Conservation (phyloP, 2,329 filamentous ascomycete species). For the Alternaria sp. region DNA sequence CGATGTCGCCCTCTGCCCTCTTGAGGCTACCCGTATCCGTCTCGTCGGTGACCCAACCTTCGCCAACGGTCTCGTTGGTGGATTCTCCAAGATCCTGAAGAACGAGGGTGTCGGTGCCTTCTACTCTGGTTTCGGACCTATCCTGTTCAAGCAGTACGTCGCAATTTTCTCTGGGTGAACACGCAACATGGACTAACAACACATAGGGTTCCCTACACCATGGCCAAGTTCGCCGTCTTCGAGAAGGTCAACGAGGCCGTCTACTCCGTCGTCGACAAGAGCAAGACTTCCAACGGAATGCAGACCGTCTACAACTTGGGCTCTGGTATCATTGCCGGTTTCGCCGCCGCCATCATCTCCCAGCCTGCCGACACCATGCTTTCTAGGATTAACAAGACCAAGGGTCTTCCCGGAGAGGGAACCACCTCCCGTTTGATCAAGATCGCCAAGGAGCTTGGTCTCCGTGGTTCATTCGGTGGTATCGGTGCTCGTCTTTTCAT, state of each 20-base stretch:
- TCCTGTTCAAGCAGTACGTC: conserved; percentile 56
- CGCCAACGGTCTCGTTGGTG: conserved; percentile 79
- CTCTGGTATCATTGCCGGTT: conserved; percentile 85
- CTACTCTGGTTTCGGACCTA: conserved; percentile 84
- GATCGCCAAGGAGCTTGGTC: conserved; percentile 85
- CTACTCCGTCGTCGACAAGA: conserved; percentile 76
- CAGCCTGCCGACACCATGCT: conserved; percentile 95
- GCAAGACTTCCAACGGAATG: conserved; percentile 69
- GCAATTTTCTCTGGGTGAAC: neutral
- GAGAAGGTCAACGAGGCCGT: conserved; percentile 84
- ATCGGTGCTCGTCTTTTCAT: conserved; percentile 82
- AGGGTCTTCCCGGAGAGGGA: conserved; percentile 85
- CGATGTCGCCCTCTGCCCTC: conserved; percentile 86
- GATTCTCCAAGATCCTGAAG: conserved; percentile 84
- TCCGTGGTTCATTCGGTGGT: conserved; percentile 81
- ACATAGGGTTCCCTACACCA: conserved; percentile 84
- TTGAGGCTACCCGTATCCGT: conserved; percentile 93
- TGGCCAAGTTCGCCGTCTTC: conserved; percentile 94
- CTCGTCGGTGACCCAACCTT: conserved; percentile 89
- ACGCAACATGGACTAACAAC: conserved; percentile 27
- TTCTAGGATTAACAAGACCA: conserved; percentile 95
- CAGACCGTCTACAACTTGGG: conserved; percentile 86
- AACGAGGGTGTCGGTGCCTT: conserved; percentile 85
- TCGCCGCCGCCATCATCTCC: conserved; percentile 86
- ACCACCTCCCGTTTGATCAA: conserved; percentile 83